Conservation (phyloP, 768 basidiomycete genomes). For the Boletus reticulatus region DNA sequence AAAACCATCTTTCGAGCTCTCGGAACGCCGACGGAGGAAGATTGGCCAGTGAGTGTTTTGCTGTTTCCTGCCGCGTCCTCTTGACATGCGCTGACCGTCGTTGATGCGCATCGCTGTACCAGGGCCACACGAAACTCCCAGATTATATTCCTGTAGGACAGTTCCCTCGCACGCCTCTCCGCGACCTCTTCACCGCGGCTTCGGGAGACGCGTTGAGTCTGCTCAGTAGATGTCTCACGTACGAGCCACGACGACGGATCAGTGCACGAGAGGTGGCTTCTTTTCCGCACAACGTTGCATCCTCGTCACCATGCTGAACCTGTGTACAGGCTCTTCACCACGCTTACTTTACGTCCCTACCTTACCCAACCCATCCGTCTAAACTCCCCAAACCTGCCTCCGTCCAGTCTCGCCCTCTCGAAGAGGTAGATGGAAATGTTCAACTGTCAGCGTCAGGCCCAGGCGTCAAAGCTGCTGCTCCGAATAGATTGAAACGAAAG, state of each 20-base stretch:
- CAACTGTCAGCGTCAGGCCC: slow-evolving; percentile 49
- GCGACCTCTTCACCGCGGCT: slow-evolving; percentile 89
- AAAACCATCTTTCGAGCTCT: slow-evolving; percentile 93
- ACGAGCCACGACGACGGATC: slow-evolving; percentile 83
- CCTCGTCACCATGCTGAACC: neutral
- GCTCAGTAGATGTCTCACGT: slow-evolving; percentile 73
- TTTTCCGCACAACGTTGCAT: neutral
- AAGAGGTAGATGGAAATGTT: slow-evolving; percentile 77
- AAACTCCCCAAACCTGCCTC: slow-evolving; percentile 76
- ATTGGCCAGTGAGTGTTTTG: slow-evolving; percentile 79
- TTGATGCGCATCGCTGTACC: neutral
- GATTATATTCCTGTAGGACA: slow-evolving; percentile 87
- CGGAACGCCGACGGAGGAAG: slow-evolving; percentile 94
- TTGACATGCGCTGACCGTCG: neutral
- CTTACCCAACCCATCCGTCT: slow-evolving; percentile 84
- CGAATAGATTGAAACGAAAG: slow-evolving; percentile 68
- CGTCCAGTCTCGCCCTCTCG: slow-evolving; percentile 55
- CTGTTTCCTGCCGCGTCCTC: neutral
- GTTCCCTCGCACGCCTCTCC: slow-evolving; percentile 78
- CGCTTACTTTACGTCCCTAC: slow-evolving; percentile 82
- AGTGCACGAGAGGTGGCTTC: slow-evolving; percentile 69
- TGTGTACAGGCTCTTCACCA: slow-evolving; percentile 72
- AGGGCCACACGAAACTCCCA: slow-evolving; percentile 91
- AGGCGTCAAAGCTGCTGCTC: slow-evolving; percentile 49
- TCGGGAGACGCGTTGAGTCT: slow-evolving; percentile 83